These are phyloP conservation scores for Vittaforma corneae DNA, from an alignment of 371 early-diverging fungal species.

Conservation along the genomic window DNA sequence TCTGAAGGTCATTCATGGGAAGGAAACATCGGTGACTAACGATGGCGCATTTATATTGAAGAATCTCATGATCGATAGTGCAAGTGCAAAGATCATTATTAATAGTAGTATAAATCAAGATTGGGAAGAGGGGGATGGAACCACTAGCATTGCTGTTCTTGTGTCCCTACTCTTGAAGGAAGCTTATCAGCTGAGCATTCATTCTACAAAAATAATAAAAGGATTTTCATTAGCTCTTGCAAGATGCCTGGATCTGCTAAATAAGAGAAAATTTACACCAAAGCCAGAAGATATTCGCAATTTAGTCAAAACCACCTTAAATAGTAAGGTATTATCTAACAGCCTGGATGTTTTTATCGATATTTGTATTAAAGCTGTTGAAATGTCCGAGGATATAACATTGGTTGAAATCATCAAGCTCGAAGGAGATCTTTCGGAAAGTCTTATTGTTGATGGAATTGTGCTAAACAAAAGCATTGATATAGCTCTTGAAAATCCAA, in stretches of 20 bases:
- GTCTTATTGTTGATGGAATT: slow-evolving; percentile 89
- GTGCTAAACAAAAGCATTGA: slow-evolving; percentile 93
- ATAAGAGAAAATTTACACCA: slow-evolving; percentile 70
- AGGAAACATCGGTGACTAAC: slow-evolving; percentile 85
- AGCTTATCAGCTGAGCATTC: slow-evolving; percentile 85
- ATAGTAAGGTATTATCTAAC: slow-evolving; percentile 85
- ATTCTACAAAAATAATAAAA: slow-evolving; percentile 91
- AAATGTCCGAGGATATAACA: slow-evolving; percentile 71
- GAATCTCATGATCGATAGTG: slow-evolving; percentile 86
- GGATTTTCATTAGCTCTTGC: slow-evolving; percentile 82
- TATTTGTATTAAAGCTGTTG: slow-evolving; percentile 83
- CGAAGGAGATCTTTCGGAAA: slow-evolving; percentile 82
- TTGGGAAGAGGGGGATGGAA: slow-evolving; percentile 98
- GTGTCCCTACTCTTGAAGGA: slow-evolving; percentile 88
- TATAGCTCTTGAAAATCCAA: slow-evolving; percentile 79
- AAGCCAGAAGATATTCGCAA: slow-evolving; percentile 53
- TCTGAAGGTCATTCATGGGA: slow-evolving; percentile 78
- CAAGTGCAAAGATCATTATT: slow-evolving; percentile 92
- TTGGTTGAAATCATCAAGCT: slow-evolving; percentile 97
- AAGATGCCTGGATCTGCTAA: slow-evolving; percentile 73
- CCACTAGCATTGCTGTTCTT: slow-evolving; percentile 92
- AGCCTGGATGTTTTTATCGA: slow-evolving; percentile 89
- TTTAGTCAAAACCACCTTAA: slow-evolving; percentile 80
- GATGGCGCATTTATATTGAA: slow-evolving; percentile 99
- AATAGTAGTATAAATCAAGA: slow-evolving; percentile 86